Evolutionary conservation across 164 flowering plant genomes (phyloP), one percentile per base, ranked within the genome.

Genomic region (Nelumbo lutea): DNA sequence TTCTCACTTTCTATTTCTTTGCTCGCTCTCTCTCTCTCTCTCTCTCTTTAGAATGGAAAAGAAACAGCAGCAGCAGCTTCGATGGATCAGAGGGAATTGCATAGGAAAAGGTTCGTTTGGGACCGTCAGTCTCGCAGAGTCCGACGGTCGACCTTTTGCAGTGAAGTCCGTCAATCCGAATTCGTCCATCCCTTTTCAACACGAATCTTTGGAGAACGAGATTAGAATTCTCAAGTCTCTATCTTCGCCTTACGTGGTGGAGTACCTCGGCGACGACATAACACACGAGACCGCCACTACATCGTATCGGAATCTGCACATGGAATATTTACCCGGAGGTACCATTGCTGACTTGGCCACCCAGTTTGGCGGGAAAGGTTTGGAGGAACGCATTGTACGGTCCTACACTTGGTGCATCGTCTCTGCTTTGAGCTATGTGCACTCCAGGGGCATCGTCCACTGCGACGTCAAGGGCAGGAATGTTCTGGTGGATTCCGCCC

Each of bases 391-490:
- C 27, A 14, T 67, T 5, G 15, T 92, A 0, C 73, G 88, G 56
- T 74, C 80, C 40, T 76, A 73, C 67, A 68, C 87, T 0, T 57
- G 79, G 70, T 83, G 91, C 53, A 8, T 90, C 1, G 74, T 84
- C 5, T 79, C 81, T 3, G 91, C 88, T 9, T 62, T 90, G 77
- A 62, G 45, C 10, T 71, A 86, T 57, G 7, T 90, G 0, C 97
- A 92, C 77, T 69, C 83, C 0, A 59, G 27, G 6, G 85, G 85
- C 41, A 68, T 90, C 42, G 86, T 84, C 1, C 97, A 92, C 77
- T 88, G 96, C 65, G 97, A 92, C 66, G 85, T 92, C 4, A 92
- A 92, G 66, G 92, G 94, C 3, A 76, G 62, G 70, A 92, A 92
- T 63, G 78, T 88, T 1, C 72, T 92, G 7, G 70, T 87, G 10